Base-by-base conservation (phyloP, 768 basidiomycete genomes). In the Leccinum truebloodii region DNA sequence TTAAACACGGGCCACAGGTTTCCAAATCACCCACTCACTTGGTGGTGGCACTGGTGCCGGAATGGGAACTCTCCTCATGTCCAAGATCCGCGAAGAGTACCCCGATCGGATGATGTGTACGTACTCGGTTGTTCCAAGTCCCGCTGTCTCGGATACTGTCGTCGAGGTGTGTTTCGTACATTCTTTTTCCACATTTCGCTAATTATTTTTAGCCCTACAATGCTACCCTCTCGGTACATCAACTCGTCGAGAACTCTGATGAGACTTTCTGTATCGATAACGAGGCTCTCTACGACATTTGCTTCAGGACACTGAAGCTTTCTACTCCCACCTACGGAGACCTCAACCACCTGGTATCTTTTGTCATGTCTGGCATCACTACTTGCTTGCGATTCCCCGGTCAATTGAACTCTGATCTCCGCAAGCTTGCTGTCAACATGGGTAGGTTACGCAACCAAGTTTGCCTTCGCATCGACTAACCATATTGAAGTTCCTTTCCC, bases 241-340 rank as follows among this genome's bases (percentile, higher is more conserved):
- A 98, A 79, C 87, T 98, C 48, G 97, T 98, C 55, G 97, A 98
- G 79, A 98, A 98, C 85, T 98, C 96, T 37, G 96, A 98, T 72
- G 95, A 97, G 80, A 98, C 97, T 18, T 98, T 98, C 92, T 98
- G 96, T 78, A 98, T 99, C 75, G 96, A 98, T 75, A 98, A 98
- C 76, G 96, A 98, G 77, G 97, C 96, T 30, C 88, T 99, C 58
- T 97, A 98, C 79, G 97, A 98, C 73, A 99, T 99, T 72, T 98
- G 95, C 79, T 95, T 97, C 87, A 86, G 94, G 73, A 98, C 97
- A 32, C 85, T 99, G 73, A 98, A 99, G 81, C 88, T 98, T 65
- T 85, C 88, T 51, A 92, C 93, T 52, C 97, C 97, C 35, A 95
- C 94, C 2, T 97, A 98, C 75, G 96, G 94, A 66, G 95, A 98